phyloP scores from a whole-genome alignment of 2,329 filamentous ascomycete genomes.

The Fusarium coffeatum region DNA sequence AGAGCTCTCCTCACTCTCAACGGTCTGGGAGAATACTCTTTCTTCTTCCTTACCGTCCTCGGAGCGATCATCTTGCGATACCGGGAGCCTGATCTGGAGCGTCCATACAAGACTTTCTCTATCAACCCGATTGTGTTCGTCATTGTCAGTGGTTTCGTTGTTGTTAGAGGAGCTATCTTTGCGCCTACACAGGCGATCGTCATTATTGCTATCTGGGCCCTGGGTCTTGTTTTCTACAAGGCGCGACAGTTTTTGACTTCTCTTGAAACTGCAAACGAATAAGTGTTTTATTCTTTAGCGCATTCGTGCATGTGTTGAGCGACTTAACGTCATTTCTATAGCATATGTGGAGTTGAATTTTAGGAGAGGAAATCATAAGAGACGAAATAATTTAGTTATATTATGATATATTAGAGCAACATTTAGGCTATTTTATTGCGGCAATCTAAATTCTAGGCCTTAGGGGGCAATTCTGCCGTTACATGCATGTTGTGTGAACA shows the following conservation, averaged over 20 bases:
- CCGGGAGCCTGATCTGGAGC: slow-evolving; percentile 63
- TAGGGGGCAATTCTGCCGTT: too few species aligned
- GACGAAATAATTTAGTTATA: too few species aligned
- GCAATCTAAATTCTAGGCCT: too few species aligned
- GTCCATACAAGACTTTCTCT: slow-evolving; percentile 67
- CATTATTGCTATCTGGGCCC: slow-evolving; percentile 62
- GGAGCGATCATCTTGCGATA: slow-evolving; percentile 68
- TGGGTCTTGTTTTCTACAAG: slow-evolving; percentile 60
- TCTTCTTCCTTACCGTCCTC: slow-evolving; percentile 72
- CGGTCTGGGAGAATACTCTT: slow-evolving; percentile 69
- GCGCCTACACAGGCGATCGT: slow-evolving; percentile 65
- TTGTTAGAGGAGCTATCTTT: slow-evolving; percentile 68
- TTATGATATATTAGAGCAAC: too few species aligned
- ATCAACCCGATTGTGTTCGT: slow-evolving; percentile 65
- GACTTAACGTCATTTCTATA: too few species aligned
- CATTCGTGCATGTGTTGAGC: not conserved
- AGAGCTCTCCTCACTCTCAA: slow-evolving; percentile 70
- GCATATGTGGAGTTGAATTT: too few species aligned
- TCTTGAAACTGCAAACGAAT: not conserved
- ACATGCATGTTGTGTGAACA: too few species aligned
- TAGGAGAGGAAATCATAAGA: too few species aligned
- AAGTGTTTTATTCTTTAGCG: fast-evolving
- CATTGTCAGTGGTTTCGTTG: slow-evolving; percentile 69
- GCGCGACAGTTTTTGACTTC: slow-evolving; percentile 16
- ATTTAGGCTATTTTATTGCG: too few species aligned